A percentile compares a stretch with the other conserved stretches of the same genome.
These are phyloP conservation scores for Pyrrhoderma lamaoense DNA, from an alignment of 1,284 basidiomycete species.

Conservation along the genomic window DNA sequence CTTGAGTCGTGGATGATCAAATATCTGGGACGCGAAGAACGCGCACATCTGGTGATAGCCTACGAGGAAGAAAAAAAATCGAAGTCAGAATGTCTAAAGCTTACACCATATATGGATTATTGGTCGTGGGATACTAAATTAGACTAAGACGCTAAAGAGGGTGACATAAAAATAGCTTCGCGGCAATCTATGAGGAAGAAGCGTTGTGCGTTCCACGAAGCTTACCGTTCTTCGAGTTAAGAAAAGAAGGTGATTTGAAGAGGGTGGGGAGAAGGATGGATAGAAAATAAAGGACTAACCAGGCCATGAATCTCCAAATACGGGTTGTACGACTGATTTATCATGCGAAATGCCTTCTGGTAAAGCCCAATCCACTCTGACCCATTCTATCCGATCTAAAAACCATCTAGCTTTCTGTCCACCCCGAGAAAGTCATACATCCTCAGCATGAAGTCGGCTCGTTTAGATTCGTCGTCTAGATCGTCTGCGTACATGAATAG, in stretches of 20 bases:
- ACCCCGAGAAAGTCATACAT: conserved; percentile 16
- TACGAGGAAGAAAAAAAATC: not conserved
- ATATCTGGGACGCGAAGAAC: conserved; percentile 19
- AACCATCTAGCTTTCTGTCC: conserved; percentile 12
- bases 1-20: conserved; percentile 17
- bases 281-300: not conserved
- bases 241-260: no score
- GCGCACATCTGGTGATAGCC: conserved; percentile 19
- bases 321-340: conserved; percentile 15
- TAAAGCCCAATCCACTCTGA: conserved; percentile 12
- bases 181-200: no score
- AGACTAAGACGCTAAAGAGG: no score
- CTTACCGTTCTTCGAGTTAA: no score
- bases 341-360: conserved; percentile 14
- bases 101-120: not conserved
- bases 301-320: conserved; percentile 15
- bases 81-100: not conserved
- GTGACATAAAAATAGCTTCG: no score
- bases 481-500: conserved; percentile 14
- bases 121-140: no score
- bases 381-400: conserved; percentile 14
- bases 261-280: not conserved
- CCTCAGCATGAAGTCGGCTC: conserved; percentile 9
- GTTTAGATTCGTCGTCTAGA: conserved; percentile 9
- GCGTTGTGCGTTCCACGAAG: no score